A percentile compares a stretch with the other conserved stretches of the same genome.
Conservation (phyloP, 495 filamentous ascomycete species). For the Cryomyces minteri region DNA sequence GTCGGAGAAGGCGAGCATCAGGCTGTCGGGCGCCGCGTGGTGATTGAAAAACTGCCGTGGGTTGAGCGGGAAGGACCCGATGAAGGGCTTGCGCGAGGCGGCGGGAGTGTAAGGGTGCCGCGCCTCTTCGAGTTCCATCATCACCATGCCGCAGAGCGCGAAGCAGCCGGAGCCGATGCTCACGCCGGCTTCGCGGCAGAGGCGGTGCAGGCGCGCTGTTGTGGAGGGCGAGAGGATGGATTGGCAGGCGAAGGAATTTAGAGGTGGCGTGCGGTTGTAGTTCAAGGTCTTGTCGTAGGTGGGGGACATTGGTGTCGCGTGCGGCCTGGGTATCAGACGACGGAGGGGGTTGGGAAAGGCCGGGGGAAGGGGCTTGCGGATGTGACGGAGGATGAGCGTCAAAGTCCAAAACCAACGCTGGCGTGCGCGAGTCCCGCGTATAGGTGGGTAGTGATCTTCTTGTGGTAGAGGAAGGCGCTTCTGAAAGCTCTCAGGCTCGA, state of each 20-base stretch:
- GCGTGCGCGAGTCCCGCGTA: slow-evolving; percentile 11
- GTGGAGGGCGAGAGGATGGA: slow-evolving; percentile 4
- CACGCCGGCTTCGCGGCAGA: slow-evolving; percentile 14
- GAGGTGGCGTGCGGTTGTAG: slow-evolving; percentile 13
- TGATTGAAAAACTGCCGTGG: slow-evolving; percentile 18
- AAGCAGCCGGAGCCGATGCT: slow-evolving; percentile 19
- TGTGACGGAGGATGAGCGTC: slow-evolving; percentile 18
- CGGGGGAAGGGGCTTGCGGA: slow-evolving; percentile 13
- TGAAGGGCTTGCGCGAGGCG: slow-evolving; percentile 13
- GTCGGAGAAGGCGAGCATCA: slow-evolving; percentile 21
- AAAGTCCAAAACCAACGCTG: slow-evolving; percentile 22
- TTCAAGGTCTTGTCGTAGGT: slow-evolving; percentile 15
- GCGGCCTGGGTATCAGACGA: neutral
- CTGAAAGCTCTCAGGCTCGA: neutral
- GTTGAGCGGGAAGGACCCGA: slow-evolving; percentile 20
- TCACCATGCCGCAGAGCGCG: slow-evolving; percentile 17
- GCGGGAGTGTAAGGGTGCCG: slow-evolving; percentile 9
- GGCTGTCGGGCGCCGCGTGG: slow-evolving; percentile 12
- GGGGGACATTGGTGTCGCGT: slow-evolving; percentile 4
- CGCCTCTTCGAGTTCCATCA: slow-evolving; percentile 21
- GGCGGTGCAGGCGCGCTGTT: slow-evolving; percentile 9
- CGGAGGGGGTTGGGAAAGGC: slow-evolving; percentile 19
- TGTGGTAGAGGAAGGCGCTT: slow-evolving; percentile 16
- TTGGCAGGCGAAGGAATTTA: slow-evolving; percentile 10
- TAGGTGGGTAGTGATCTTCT: slow-evolving; percentile 20